A percentile compares a stretch with the other conserved stretches of the same genome.
Evolutionary conservation across 2,329 filamentous ascomycete species (phyloP).

Genomic region (Sclerotinia nivalis): DNA sequence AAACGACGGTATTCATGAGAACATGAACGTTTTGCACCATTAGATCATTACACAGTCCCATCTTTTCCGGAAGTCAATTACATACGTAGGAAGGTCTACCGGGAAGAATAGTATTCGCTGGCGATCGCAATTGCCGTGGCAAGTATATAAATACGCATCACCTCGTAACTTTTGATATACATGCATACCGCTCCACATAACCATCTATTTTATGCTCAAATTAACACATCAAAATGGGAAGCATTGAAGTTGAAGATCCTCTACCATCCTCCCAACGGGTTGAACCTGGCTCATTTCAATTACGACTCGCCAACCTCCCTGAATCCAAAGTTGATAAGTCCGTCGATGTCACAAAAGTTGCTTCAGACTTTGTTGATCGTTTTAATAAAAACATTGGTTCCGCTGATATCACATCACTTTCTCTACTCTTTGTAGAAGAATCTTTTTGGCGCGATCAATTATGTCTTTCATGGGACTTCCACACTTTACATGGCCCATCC

Average conservation of each 20-base stretch:
- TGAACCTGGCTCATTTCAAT: conserved; percentile 36
- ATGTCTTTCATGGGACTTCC: conserved; percentile 57
- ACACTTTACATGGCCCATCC: conserved; percentile 49
- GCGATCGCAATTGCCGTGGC: no score
- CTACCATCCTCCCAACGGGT: conserved; percentile 30
- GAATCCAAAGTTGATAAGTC: conserved; percentile 17
- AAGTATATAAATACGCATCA: background rate
- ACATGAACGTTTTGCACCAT: background rate
- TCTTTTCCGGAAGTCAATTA: no score
- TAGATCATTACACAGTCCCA: background rate
- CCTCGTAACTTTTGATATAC: background rate
- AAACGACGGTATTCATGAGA: background rate
- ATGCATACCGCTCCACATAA: background rate
- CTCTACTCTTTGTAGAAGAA: conserved; percentile 47
- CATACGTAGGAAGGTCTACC: conserved; percentile 1
- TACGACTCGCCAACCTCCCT: conserved; percentile 31
- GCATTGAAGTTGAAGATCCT: conserved; percentile 22
- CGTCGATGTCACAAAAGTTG: conserved; percentile 26
- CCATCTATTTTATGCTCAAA: background rate
- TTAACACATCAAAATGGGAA: conserved; percentile 30
- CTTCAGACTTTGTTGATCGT: conserved; percentile 27
- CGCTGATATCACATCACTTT: conserved; percentile 42
- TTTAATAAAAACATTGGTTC: conserved; percentile 45
- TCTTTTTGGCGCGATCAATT: conserved; percentile 62
- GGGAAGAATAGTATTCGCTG: background rate